Evolutionary conservation across 345 rosid species (phyloP).

Genomic region (Euphorbia peplus): DNA sequence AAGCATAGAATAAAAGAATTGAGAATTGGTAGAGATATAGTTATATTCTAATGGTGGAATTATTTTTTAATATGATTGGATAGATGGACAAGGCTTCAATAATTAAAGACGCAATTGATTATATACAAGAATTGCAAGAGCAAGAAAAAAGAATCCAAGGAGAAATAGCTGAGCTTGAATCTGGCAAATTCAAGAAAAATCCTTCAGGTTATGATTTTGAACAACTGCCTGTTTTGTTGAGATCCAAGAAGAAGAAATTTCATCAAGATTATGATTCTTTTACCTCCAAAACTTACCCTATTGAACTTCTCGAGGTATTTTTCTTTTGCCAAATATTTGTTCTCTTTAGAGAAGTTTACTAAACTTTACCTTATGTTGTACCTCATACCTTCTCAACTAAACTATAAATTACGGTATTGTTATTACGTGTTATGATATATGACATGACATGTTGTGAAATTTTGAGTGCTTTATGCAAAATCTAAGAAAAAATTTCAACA

Average conservation of each 20-base stretch:
- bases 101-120: conserved; percentile 86
- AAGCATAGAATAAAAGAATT: no score
- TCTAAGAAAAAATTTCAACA: no score
- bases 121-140: conserved; percentile 76
- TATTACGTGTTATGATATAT: no score
- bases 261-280: conserved; percentile 41
- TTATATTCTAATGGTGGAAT: neutral
- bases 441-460: no score
- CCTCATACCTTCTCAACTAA: no score
- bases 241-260: conserved; percentile 67
- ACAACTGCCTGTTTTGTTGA: conserved; percentile 46
- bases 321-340: no score
- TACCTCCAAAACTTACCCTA: conserved; percentile 40
- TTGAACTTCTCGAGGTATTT: conserved; percentile 60
- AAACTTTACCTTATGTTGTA: no score
- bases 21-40: no score
- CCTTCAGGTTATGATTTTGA: conserved; percentile 41
- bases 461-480: no score
- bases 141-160: conserved; percentile 66
- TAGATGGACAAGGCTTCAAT: conserved; percentile 99
- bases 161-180: conserved; percentile 76
- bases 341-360: no score
- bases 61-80: neutral
- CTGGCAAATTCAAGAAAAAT: conserved; percentile 38
- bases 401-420: no score